A percentile compares a stretch with the other conserved stretches of the same genome.
Conservation (phyloP, 371 early-diverging fungal species). For the Mucor velutinosus region DNA sequence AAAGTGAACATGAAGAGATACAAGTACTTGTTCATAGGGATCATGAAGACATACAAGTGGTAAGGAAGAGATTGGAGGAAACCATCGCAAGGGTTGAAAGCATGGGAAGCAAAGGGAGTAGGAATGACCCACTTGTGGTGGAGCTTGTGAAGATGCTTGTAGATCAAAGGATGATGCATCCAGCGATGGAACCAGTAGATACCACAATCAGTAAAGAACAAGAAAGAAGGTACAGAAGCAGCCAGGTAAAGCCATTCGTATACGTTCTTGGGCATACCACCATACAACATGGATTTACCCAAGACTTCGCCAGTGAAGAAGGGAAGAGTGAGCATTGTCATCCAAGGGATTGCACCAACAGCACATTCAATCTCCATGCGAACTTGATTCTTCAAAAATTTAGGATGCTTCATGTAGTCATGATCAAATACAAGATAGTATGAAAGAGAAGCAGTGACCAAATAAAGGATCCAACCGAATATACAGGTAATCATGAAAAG, state of each 20-base stretch:
- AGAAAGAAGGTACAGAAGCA: slow-evolving; percentile 68
- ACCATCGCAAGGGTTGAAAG: slow-evolving; percentile 94
- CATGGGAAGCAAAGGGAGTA: slow-evolving; percentile 95
- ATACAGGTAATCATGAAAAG: slow-evolving; percentile 69
- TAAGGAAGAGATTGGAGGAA: slow-evolving; percentile 94
- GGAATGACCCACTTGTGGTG: slow-evolving; percentile 73
- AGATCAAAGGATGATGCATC: slow-evolving; percentile 85
- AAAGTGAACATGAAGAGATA: slow-evolving; percentile 86
- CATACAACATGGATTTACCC: slow-evolving; percentile 83
- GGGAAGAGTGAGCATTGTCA: slow-evolving; percentile 83
- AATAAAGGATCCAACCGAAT: slow-evolving; percentile 82
- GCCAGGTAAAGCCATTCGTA: slow-evolving; percentile 66
- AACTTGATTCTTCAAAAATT: slow-evolving; percentile 89
- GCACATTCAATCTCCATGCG: slow-evolving; percentile 83
- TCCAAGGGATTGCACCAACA: slow-evolving; percentile 76
- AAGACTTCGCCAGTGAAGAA: slow-evolving; percentile 89
- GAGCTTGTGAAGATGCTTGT: slow-evolving; percentile 85
- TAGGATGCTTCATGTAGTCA: slow-evolving; percentile 87
- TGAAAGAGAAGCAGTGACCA: slow-evolving; percentile 70
- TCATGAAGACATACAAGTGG: slow-evolving; percentile 84
- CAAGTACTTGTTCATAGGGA: slow-evolving; percentile 90
- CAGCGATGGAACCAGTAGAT: slow-evolving; percentile 95
- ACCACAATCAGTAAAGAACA: slow-evolving; percentile 90
- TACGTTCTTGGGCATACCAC: slow-evolving; percentile 38
- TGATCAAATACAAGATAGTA: slow-evolving; percentile 89